phyloP scores from a whole-genome alignment of 2,329 filamentous ascomycete species.

The Aspergillus phoenicis region DNA sequence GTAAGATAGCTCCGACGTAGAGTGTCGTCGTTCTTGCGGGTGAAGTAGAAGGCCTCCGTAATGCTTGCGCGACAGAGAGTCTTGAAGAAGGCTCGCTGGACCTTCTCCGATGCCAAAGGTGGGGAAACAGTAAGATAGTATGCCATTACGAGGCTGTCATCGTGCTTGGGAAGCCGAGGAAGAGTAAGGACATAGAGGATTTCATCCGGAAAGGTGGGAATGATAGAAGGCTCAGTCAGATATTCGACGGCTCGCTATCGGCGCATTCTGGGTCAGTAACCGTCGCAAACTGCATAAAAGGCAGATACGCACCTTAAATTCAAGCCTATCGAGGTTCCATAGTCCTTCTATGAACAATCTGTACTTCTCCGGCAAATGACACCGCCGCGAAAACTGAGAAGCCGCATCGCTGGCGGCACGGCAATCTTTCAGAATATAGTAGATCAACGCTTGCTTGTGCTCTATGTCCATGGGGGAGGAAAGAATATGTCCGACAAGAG shows the following conservation, averaged over 20 bases:
- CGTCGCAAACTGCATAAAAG: background rate
- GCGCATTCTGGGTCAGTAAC: slow-evolving; percentile 16
- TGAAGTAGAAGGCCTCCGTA: slow-evolving; percentile 73
- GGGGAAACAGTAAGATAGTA: slow-evolving; percentile 79
- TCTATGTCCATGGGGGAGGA: slow-evolving; percentile 66
- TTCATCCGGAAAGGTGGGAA: slow-evolving; percentile 80
- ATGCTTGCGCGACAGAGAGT: slow-evolving; percentile 69
- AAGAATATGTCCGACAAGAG: slow-evolving; percentile 71
- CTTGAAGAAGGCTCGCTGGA: slow-evolving; percentile 68
- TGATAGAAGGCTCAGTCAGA: slow-evolving; percentile 76
- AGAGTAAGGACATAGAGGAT: slow-evolving; percentile 71
- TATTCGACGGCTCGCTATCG: slow-evolving; percentile 68
- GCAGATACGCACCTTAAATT: slow-evolving; percentile 60
- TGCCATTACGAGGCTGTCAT: slow-evolving; percentile 69
- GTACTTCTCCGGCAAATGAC: slow-evolving; percentile 73
- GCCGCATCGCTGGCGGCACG: slow-evolving; percentile 56
- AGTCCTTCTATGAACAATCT: slow-evolving; percentile 79
- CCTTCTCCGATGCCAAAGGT: slow-evolving; percentile 64
- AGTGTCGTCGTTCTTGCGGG: slow-evolving; percentile 64
- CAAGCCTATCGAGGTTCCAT: slow-evolving; percentile 74
- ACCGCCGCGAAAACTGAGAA: slow-evolving; percentile 62
- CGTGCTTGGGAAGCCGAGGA: slow-evolving; percentile 57
- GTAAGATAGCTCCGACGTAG: slow-evolving; percentile 68
- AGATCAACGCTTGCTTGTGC: slow-evolving; percentile 80
- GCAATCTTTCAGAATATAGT: slow-evolving; percentile 80